A percentile compares a stretch with the other conserved stretches of the same genome.
Conservation (phyloP, 2,329 filamentous ascomycete genomes). For the Calonectria fujianensis region DNA sequence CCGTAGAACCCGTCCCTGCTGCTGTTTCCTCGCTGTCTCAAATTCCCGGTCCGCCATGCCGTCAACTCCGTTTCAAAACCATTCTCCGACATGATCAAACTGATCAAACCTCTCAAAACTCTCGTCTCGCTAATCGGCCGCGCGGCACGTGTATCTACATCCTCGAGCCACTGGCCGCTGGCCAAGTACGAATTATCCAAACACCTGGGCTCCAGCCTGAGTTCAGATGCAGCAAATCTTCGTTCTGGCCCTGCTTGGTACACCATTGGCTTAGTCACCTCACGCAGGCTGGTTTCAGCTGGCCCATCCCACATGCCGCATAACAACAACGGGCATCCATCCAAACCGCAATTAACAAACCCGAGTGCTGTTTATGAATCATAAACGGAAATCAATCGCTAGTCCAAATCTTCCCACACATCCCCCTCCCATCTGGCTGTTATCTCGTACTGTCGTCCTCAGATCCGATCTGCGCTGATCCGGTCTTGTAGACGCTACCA, state of each 20-base stretch:
- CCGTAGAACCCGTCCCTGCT: not conserved
- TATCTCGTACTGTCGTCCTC: not conserved
- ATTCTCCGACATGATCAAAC: slow-evolving; percentile 22
- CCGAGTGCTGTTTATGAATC: not conserved
- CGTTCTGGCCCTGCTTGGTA: slow-evolving; percentile 3
- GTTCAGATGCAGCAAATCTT: not conserved
- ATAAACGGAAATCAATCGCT: not conserved
- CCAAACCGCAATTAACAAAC: not conserved
- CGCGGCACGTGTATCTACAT: slow-evolving; percentile 29
- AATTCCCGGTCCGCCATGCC: slow-evolving; percentile 3
- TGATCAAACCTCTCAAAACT: not conserved
- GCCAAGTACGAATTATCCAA: not conserved
- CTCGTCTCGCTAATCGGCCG: slow-evolving; percentile 37
- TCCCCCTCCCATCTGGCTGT: not conserved
- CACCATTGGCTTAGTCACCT: slow-evolving; percentile 24
- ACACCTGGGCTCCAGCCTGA: not conserved
- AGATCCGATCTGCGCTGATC: slow-evolving; percentile 6
- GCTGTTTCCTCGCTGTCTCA: slow-evolving; percentile 25
- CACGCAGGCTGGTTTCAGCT: slow-evolving; percentile 21
- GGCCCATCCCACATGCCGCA: not conserved
- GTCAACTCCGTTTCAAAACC: slow-evolving; percentile 37
- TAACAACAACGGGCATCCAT: not conserved
- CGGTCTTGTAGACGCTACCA: slow-evolving; percentile 5
- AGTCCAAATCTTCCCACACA: not conserved
- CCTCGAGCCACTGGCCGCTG: not conserved